Evolutionary conservation across 225 moss, liverwort and hornwort genomes (phyloP).

Genomic region (Rhytidiadelphus loreus): DNA sequence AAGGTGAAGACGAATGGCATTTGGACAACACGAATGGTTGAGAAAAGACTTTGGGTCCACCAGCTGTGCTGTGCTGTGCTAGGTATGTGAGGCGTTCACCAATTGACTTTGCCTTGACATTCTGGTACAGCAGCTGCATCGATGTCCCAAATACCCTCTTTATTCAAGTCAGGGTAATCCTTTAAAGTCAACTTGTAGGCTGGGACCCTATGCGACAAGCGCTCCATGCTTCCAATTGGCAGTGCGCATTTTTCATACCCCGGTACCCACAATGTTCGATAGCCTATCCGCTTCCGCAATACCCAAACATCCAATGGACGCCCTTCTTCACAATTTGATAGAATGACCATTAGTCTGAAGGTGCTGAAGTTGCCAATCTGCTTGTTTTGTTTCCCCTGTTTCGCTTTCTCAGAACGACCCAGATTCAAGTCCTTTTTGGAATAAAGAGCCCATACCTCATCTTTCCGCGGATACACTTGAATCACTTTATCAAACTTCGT

Average conservation of each 20-base stretch:
- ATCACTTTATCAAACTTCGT: not conserved
- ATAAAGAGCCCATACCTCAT: constrained; percentile 45
- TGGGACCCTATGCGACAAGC: constrained; percentile 41
- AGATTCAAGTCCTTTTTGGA: not conserved
- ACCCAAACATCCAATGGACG: constrained; percentile 1
- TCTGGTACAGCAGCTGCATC: constrained; percentile 38
- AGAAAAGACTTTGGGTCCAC: not conserved
- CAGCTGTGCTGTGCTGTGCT: not conserved
- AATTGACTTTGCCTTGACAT: constrained; percentile 21
- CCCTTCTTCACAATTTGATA: constrained; percentile 11
- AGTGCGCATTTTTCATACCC: constrained; percentile 9
- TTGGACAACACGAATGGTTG: not conserved
- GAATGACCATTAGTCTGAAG: constrained; percentile 28
- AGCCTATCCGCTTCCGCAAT: constrained; percentile 27
- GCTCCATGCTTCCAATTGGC: not conserved
- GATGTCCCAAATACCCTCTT: constrained; percentile 36
- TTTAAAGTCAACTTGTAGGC: constrained; percentile 24
- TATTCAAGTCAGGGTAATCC: constrained; percentile 16
- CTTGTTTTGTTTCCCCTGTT: not conserved
- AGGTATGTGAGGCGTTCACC: not conserved
- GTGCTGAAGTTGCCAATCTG: not conserved
- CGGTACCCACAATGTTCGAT: constrained; percentile 44
- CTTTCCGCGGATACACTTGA: constrained; percentile 24
- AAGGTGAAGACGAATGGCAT: constrained; percentile 51
- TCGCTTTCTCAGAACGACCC: not conserved